Conservation (phyloP, 768 basidiomycete genomes). For the Mycena galericulata region DNA sequence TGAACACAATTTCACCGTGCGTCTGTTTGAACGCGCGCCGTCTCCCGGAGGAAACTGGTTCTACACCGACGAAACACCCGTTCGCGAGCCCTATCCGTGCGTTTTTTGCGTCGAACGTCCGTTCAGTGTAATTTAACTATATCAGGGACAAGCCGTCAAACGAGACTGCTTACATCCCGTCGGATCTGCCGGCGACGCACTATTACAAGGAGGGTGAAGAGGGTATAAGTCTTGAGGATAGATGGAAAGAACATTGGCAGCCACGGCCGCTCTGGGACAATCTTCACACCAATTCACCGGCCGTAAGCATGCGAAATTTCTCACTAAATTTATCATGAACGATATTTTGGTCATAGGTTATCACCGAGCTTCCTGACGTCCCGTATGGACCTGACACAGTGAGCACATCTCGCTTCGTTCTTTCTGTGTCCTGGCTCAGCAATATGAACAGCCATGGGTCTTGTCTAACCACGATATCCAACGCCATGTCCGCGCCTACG, state of each 20-base stretch:
- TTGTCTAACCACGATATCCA: conserved; percentile 36
- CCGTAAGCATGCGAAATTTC: conserved; percentile 19
- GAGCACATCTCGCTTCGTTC: not conserved
- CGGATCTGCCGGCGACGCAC: conserved; percentile 20
- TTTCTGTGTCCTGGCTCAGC: not conserved
- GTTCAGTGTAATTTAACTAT: too few relatives aligned
- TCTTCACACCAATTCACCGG: conserved; percentile 36
- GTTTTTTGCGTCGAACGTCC: not conserved
- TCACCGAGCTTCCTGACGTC: conserved; percentile 38
- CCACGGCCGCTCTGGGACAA: conserved; percentile 38
- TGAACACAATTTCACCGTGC: conserved; percentile 33
- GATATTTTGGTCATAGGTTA: conserved; percentile 20
- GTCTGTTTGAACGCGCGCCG: conserved; percentile 35
- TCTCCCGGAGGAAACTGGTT: conserved; percentile 40
- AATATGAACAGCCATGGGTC: conserved; percentile 33
- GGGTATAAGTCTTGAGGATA: conserved; percentile 27
- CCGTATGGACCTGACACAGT: conserved; percentile 35
- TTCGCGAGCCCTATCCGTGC: conserved; percentile 36
- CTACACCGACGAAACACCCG: conserved; percentile 39
- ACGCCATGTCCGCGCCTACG: conserved; percentile 48
- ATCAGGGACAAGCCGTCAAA: conserved; percentile 18
- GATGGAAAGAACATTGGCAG: conserved; percentile 37
- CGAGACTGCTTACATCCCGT: conserved; percentile 16
- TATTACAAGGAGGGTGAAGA: conserved; percentile 33
- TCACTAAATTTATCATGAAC: not conserved